Base-by-base conservation (phyloP, 2,329 filamentous ascomycete species). In the Calonectria ilicicola region DNA sequence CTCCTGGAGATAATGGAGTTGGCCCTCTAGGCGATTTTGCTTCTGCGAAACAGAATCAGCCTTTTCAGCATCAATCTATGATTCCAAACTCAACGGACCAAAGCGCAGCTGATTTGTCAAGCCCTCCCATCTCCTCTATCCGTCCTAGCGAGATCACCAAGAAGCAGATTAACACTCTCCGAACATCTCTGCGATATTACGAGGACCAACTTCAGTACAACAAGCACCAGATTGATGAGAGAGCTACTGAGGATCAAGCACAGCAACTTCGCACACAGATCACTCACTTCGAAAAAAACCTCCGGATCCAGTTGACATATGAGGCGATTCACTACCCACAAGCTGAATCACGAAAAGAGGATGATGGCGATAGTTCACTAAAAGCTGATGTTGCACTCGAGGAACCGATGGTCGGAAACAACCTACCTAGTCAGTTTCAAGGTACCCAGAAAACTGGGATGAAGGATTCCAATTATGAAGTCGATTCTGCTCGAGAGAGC, bases 201-300 rank as follows among this genome's bases (percentile, higher is more conserved):
- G 87, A 91, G 74, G 88, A 90, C 72, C 90, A 93, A 75, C 81
- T 92, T 53, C 86, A 87, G 65, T 91, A 89, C 83, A 92, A 92
- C 78, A 88, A 87, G 75, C 89, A 92, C 74, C 90, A 92, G 75
- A 90, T 92, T 73, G 90, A 92, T 70, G 89, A 90, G 75, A 86
- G 85, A 73, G 82, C 85, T 40, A 87, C 90, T 80, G 85, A 87
- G 72, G 77, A 82, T 29, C 85, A 86, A 51, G 85, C 83, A 4
- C 78, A 83, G 42, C 79, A 83, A 42, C 79, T 90, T 70, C 82
- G 84, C n/a, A 81, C 84, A 26, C 85, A 86, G 38, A 87, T 91
- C 69, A 80, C 83, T 29, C 83, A 87, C 51, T 91, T 91, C 70
- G 88, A 91, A 76, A 81, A 81, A 32, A 85, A 85, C 23, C 81